Evolutionary conservation across 192 early-diverging fungal species (phyloP).

Genomic region (Coemansia sp.): DNA sequence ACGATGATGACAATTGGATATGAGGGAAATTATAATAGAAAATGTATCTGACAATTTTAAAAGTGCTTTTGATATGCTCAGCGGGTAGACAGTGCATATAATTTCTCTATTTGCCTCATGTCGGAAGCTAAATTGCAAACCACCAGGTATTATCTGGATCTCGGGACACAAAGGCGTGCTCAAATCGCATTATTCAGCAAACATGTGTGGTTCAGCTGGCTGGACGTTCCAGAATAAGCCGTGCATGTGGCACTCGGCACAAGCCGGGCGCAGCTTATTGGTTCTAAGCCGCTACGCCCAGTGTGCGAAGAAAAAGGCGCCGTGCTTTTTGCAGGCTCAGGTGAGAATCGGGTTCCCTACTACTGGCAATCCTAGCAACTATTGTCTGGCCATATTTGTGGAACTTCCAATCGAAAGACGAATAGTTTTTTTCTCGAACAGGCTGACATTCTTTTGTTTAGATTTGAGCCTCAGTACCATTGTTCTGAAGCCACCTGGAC

Average conservation of each 20-base stretch:
- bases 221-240: slow-evolving; percentile 9
- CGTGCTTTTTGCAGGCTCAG: neutral
- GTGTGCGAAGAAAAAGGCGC: neutral
- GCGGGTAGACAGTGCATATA: neutral
- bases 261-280: neutral
- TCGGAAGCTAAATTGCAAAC: too few species aligned
- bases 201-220: neutral
- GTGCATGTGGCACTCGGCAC: neutral
- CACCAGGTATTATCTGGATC: too few species aligned
- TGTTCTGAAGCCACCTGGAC: neutral
- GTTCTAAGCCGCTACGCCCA: slow-evolving; percentile 5
- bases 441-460: neutral
- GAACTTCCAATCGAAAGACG: slow-evolving; percentile 13
- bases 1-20: neutral
- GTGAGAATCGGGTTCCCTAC: neutral
- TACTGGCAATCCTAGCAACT: neutral
- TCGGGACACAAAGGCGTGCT: neutral
- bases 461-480: neutral
- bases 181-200: neutral
- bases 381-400: slow-evolving; percentile 14
- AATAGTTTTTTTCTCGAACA: slow-evolving; percentile 11
- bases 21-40: neutral
- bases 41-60: neutral
- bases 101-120: neutral
- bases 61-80: neutral